Percentiles rank a stretch among this genome's conserved stretches.
Evolutionary conservation across 2,329 filamentous ascomycete genomes (phyloP).

Genomic region (Neofusicoccum ribis): DNA sequence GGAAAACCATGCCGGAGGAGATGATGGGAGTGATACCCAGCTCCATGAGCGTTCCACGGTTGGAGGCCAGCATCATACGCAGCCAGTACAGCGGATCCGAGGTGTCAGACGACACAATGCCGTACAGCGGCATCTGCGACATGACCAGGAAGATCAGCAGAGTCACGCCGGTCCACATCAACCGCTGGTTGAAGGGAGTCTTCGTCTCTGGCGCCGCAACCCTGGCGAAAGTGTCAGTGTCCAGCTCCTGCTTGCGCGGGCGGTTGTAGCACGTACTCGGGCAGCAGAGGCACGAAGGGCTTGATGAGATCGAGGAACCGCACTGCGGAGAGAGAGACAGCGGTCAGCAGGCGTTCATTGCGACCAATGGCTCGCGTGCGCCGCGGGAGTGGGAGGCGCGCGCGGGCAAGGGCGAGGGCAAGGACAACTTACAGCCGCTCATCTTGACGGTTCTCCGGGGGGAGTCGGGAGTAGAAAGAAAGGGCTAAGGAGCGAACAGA

Average conservation of each 20-base stretch:
- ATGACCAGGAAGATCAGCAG: conserved; percentile 99
- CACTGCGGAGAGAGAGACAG: conserved; percentile 56
- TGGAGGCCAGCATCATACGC: conserved; percentile 99
- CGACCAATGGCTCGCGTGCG: conserved; percentile 13
- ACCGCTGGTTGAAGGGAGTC: conserved; percentile 89
- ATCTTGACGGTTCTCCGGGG: conserved; percentile 49
- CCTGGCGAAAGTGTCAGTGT: conserved; percentile 12
- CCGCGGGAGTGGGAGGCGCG: background rate
- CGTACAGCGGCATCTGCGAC: conserved; percentile 96
- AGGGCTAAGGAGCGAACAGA: conserved; percentile 13
- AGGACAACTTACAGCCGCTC: conserved; percentile 57
- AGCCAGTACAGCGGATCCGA: conserved; percentile 99
- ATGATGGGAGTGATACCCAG: conserved; percentile 97
- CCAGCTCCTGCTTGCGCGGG: background rate
- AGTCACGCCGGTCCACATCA: conserved; percentile 63
- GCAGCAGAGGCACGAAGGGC: conserved; percentile 98
- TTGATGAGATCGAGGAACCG: conserved; percentile 99
- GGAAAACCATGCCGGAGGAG: conserved; percentile 99
- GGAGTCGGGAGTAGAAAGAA: conserved; percentile 29
- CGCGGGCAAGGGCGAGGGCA: conserved; percentile 26
- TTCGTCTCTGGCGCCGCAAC: conserved; percentile 91
- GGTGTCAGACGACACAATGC: conserved; percentile 94
- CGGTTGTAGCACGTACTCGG: conserved; percentile 68
- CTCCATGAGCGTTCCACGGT: conserved; percentile 94
- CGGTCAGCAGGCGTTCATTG: conserved; percentile 27